Base-by-base conservation (phyloP, 768 basidiomycete genomes). In the Trametes punicea region DNA sequence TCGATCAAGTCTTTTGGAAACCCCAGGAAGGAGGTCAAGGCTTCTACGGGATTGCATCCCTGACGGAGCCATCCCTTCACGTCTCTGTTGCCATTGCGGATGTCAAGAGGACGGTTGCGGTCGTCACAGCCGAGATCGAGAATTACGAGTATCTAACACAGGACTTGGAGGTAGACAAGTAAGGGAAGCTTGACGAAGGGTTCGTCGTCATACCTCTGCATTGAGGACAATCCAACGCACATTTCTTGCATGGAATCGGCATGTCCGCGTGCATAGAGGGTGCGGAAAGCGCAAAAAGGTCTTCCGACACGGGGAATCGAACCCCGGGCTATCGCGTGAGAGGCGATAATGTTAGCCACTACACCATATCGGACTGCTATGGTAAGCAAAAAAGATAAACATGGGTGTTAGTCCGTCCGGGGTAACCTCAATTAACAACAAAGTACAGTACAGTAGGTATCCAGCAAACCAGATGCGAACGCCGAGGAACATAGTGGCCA, bases 21-120 rank as follows among this genome's bases (percentile, higher is more conserved):
- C 40, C n/a, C 57, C 21, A 13, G 15, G 18, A 66, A 65, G 54
- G 65, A 59, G 1, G 60, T 51, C n/a, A 38, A 54, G 15, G 54
- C 54, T 57, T 67, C 16, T 65, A 64, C 46, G 42, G 58, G 33
- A 30, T 67, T 5, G 46, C 61, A 0, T 30, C 16, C 9, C 34
- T 62, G 20, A n/a, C 51, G 0, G 34, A 67, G 4, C 62, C 65
- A 0, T 65, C 67, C 2, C 39, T 68, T 30, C 52, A 25, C n/a
- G 33, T 46, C 6, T 26, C 34, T 3, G 34, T 54, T 4, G 52
- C 44, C 10, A 16, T 1, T n/a, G 34, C 34, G 34, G 15, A 15
- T 15, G n/a, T 36, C 34, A 36, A n/a, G 34, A 36, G n/a, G 15
- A 36, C 13, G n/a, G 8, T 16, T 8, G 34, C 34, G n/a, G 34